Evolutionary conservation across 306 rosid genomes (phyloP).

Genomic region (Abrus pulchellus): DNA sequence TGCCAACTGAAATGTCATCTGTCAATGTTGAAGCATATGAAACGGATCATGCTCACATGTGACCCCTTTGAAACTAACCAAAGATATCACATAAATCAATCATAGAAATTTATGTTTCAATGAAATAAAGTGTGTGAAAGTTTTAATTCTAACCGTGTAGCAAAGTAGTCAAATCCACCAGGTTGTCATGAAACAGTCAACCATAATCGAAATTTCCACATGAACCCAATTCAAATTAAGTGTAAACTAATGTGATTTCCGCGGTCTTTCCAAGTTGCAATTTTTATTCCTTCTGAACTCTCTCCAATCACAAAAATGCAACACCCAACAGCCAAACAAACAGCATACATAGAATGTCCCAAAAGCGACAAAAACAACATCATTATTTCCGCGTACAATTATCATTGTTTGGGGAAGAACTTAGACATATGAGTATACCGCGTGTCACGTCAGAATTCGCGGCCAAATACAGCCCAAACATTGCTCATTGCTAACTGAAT

Average conservation of each 20-base stretch:
- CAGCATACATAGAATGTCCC: conserved; percentile 49
- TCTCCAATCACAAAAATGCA: neutral
- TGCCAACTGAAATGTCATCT: neutral
- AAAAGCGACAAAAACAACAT: conserved; percentile 30
- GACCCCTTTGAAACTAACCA: neutral
- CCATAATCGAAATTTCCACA: neutral
- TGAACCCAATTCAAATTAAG: neutral
- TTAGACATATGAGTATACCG: conserved; percentile 58
- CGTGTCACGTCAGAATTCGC: conserved; percentile 71
- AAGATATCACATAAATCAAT: neutral
- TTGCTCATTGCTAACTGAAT: conserved; percentile 30
- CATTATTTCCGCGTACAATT: conserved; percentile 60
- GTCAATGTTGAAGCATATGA: conserved; percentile 12
- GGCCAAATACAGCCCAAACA: conserved; percentile 55
- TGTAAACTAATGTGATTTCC: conserved; percentile 3
- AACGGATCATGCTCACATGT: conserved; percentile 28
- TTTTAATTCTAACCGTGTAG: neutral
- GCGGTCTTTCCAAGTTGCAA: neutral
- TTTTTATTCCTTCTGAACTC: neutral
- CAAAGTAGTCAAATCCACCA: conserved; percentile 16
- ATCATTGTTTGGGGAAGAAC: conserved; percentile 17
- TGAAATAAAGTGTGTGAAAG: neutral
- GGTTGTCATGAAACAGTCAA: conserved; percentile 38
- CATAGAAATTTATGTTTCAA: neutral
- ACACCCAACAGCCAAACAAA: conserved; percentile 26